phyloP scores from a whole-genome alignment of 2,329 filamentous ascomycete genomes.

The Cylindrodendrum hubeiense region DNA sequence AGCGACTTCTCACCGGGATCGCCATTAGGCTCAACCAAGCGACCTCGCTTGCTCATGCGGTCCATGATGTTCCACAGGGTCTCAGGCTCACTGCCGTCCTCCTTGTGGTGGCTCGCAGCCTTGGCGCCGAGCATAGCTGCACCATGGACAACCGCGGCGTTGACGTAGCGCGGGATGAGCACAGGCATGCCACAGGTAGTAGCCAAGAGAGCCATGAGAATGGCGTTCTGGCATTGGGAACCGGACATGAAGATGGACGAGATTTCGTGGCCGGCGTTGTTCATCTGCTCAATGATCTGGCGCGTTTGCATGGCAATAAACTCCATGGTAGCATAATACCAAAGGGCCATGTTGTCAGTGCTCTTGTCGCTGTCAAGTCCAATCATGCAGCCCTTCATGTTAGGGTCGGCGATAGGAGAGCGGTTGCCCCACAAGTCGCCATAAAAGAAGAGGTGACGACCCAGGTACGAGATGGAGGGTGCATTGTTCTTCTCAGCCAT shows the following conservation, averaged over 20 bases:
- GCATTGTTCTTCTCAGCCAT: constrained; percentile 77
- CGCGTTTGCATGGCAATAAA: constrained; percentile 98
- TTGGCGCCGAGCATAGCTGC: constrained; percentile 98
- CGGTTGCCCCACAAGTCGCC: constrained; percentile 98
- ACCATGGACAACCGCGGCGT: constrained; percentile 96
- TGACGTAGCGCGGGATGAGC: constrained; percentile 91
- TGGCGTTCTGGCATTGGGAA: constrained; percentile 94
- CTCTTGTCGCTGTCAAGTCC: constrained; percentile 90
- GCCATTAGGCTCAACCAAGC: constrained; percentile 80
- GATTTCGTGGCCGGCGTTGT: constrained; percentile 87
- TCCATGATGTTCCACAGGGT: constrained; percentile 98
- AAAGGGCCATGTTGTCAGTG: constrained; percentile 86
- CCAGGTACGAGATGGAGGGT: constrained; percentile 86
- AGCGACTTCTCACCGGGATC: constrained; percentile 82
- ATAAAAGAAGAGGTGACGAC: constrained; percentile 97
- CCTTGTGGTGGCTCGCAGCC: constrained; percentile 84
- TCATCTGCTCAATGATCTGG: constrained; percentile 96
- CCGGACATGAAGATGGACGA: constrained; percentile 98
- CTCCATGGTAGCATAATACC: constrained; percentile 97
- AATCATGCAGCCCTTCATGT: constrained; percentile 91
- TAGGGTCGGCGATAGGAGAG: constrained; percentile 90
- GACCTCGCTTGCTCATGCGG: constrained; percentile 94
- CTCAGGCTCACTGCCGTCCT: constrained; percentile 78
- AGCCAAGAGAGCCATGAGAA: constrained; percentile 92
- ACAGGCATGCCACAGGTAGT: constrained; percentile 94